These are phyloP conservation scores for Secale cereale DNA, from an alignment of 176 grass and related monocot genomes.

Conservation along the genomic window DNA sequence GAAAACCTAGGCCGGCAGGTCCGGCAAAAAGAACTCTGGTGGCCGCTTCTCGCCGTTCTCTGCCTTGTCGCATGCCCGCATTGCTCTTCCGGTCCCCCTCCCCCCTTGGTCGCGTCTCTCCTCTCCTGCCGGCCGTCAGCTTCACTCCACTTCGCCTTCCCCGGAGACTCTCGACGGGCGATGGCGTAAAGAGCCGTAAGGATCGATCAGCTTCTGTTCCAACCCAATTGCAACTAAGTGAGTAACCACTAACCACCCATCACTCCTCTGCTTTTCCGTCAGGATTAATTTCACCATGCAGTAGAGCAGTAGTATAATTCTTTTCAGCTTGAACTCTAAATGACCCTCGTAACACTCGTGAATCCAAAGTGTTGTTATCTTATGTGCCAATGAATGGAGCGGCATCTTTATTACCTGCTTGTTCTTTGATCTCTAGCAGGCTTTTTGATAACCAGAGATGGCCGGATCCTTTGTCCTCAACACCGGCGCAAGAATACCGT, in stretches of 20 bases:
- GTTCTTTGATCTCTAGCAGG: not conserved
- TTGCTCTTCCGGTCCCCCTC: not conserved
- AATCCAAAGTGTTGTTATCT: not conserved
- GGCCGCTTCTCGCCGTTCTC: not conserved
- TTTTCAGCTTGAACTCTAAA: not conserved
- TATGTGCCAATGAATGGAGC: not conserved
- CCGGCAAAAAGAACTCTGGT: not conserved
- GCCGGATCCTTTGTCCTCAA: conserved; percentile 44
- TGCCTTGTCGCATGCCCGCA: not conserved
- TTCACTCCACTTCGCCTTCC: too few species aligned
- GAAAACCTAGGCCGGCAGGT: not conserved
- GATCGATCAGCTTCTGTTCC: not conserved
- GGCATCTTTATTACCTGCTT: not conserved
- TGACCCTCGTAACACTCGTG: not conserved
- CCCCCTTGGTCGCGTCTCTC: too few species aligned
- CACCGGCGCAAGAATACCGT: conserved; percentile 55
- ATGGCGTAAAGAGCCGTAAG: not conserved
- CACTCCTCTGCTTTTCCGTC: not conserved
- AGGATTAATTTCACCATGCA: not conserved
- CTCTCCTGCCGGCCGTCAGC: not conserved
- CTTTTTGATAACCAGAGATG: not conserved
- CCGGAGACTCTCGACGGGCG: too few species aligned
- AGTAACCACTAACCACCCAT: not conserved
- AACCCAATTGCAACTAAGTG: not conserved
- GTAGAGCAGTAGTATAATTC: too few species aligned